phyloP scores from a whole-genome alignment of 306 rosid genomes.

The Trifolium dubium region DNA sequence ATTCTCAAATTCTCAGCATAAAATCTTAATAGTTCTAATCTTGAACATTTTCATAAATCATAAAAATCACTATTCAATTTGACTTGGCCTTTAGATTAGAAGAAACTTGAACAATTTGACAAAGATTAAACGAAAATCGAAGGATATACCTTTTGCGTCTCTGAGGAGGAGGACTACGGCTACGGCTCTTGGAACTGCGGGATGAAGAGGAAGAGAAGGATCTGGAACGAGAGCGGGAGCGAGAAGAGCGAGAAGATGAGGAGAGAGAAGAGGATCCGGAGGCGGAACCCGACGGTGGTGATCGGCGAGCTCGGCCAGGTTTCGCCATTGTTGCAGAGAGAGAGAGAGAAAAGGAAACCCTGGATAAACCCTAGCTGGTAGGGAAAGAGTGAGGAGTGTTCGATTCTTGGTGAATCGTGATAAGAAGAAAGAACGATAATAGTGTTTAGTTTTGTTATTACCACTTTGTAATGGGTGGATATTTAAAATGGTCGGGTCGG shows the following conservation, averaged over 20 bases:
- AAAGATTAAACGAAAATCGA: background rate
- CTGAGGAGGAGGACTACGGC: conserved; percentile 74
- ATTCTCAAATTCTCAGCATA: background rate
- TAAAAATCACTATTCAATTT: background rate
- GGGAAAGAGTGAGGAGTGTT: background rate
- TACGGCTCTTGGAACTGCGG: conserved; percentile 75
- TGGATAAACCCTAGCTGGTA: conserved; percentile 64
- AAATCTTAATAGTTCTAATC: conserved; percentile 8
- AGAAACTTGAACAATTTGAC: background rate
- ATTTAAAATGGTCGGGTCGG: background rate
- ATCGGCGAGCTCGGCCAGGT: conserved; percentile 89
- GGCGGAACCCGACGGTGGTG: conserved; percentile 79
- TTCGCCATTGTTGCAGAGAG: conserved; percentile 75
- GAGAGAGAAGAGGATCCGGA: conserved; percentile 86
- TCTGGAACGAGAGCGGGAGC: conserved; percentile 72
- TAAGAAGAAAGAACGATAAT: background rate
- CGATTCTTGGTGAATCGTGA: background rate
- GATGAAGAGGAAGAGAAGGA: conserved; percentile 74
- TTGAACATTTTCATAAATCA: background rate
- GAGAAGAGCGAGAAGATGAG: conserved; percentile 51
- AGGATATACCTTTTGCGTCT: conserved; percentile 58
- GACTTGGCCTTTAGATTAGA: background rate
- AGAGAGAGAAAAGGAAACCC: conserved; percentile 56
- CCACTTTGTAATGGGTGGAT: background rate
- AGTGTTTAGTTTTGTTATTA: background rate